These are phyloP conservation scores for Fusarium veterinarium DNA, from an alignment of 2,329 filamentous ascomycete genomes.

Conservation along the genomic window DNA sequence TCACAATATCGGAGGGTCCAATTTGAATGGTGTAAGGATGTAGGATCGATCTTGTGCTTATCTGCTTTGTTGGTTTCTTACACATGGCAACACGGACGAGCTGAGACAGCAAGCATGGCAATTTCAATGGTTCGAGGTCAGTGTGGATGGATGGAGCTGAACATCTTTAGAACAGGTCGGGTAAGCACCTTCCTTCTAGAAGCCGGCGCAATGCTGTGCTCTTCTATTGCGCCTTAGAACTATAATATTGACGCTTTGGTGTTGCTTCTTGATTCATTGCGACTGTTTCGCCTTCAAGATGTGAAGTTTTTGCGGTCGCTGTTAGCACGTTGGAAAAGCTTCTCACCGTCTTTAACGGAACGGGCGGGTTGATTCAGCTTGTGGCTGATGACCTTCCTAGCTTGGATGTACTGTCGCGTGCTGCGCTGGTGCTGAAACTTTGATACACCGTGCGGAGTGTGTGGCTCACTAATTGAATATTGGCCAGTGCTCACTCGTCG, in stretches of 20 bases:
- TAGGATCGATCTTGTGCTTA: conserved; percentile 33
- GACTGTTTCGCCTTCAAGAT: background rate
- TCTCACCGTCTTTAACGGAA: background rate
- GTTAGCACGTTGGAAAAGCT: background rate
- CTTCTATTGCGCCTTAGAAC: background rate
- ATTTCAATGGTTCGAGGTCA: background rate
- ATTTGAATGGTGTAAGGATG: conserved; percentile 3
- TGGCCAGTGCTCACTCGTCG: conserved; percentile 20
- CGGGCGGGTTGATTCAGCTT: background rate
- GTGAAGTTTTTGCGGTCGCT: background rate
- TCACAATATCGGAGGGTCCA: background rate
- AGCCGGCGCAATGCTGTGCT: background rate
- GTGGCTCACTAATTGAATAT: background rate
- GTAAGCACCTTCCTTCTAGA: background rate
- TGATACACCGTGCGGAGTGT: conserved; percentile 17
- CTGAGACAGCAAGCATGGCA: conserved; percentile 24
- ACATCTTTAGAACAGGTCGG: conserved; percentile 2
- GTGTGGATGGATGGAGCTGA: conserved; percentile 3
- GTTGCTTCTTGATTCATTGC: background rate
- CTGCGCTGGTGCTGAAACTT: background rate
- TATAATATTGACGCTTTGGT: background rate
- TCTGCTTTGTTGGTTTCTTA: conserved; percentile 15
- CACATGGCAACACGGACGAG: conserved; percentile 17
- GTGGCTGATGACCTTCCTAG: conserved; percentile 12
- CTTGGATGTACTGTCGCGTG: conserved; percentile 13